These are phyloP conservation scores for Calonectria ilicicola DNA, from an alignment of 2,329 filamentous ascomycete genomes.

Conservation along the genomic window DNA sequence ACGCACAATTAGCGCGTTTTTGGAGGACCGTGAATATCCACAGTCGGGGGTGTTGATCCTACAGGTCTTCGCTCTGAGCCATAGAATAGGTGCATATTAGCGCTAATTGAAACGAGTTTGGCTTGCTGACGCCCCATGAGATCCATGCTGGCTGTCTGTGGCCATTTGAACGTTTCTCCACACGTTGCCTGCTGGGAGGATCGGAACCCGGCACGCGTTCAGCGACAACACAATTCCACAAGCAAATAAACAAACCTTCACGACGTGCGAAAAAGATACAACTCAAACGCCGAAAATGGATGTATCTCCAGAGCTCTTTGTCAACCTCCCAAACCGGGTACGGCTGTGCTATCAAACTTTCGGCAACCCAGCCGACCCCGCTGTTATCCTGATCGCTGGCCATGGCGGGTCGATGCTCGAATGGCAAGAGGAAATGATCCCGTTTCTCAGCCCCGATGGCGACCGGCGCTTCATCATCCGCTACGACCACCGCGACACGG, in stretches of 20 bases:
- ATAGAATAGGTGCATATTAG: background rate
- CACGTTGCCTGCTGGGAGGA: background rate
- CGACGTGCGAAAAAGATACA: background rate
- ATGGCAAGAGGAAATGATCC: slow-evolving; percentile 36
- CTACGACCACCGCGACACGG: slow-evolving; percentile 41
- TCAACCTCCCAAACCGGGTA: slow-evolving; percentile 38
- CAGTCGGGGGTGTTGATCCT: background rate
- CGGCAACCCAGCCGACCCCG: slow-evolving; percentile 39
- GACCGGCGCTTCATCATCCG: slow-evolving; percentile 35
- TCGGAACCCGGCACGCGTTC: background rate
- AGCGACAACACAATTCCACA: background rate
- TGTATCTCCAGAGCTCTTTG: slow-evolving; percentile 40
- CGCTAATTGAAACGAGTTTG: background rate
- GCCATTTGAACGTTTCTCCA: background rate
- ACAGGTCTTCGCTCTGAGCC: background rate
- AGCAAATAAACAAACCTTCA: background rate
- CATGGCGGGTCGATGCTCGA: slow-evolving; percentile 40
- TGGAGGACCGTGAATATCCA: background rate
- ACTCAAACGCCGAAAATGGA: slow-evolving; percentile 16
- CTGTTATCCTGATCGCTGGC: slow-evolving; percentile 41
- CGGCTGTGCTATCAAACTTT: slow-evolving; percentile 46
- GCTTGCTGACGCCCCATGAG: background rate
- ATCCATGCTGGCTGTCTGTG: background rate
- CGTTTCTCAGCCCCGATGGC: slow-evolving; percentile 28
- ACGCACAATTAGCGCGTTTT: background rate